Conservation (phyloP, 2,329 filamentous ascomycete species). For the Pyricularia sp. region DNA sequence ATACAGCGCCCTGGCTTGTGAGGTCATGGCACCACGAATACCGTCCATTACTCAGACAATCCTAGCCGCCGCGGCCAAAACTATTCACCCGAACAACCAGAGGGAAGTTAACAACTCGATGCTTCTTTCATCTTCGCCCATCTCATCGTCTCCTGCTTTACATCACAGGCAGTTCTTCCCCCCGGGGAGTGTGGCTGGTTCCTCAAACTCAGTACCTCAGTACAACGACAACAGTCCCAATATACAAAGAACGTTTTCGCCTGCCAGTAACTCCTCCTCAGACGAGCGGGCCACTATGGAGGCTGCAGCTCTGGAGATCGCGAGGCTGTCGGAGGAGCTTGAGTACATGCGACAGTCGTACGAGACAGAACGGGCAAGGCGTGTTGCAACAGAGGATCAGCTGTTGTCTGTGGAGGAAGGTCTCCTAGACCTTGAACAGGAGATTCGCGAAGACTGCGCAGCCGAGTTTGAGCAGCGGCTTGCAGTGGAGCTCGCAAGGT, state of each 20-base stretch:
- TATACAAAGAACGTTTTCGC: conserved; percentile 24
- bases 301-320: conserved; percentile 66
- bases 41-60: conserved; percentile 72
- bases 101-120: not conserved
- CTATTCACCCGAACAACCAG: not conserved
- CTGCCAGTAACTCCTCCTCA: conserved; percentile 23
- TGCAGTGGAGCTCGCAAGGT: conserved; percentile 62
- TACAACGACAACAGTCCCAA: conserved; percentile 11
- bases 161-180: conserved; percentile 29
- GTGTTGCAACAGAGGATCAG: conserved; percentile 60
- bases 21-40: conserved; percentile 81
- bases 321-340: conserved; percentile 63
- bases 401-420: conserved; percentile 57
- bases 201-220: conserved; percentile 5
- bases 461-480: conserved; percentile 72
- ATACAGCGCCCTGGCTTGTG: conserved; percentile 83
- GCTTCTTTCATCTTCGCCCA: conserved; percentile 2
- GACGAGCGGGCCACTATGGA: conserved; percentile 63
- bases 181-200: conserved; percentile 17
- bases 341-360: conserved; percentile 60
- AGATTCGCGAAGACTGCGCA: conserved; percentile 79
- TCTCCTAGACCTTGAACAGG: conserved; percentile 59
- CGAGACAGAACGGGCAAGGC: conserved; percentile 54
- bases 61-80: conserved; percentile 21
- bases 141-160: conserved; percentile 11